A percentile compares a stretch with the other conserved stretches of the same genome.
Conservation (phyloP, 2,329 filamentous ascomycete genomes). For the Beauveria asiatica region DNA sequence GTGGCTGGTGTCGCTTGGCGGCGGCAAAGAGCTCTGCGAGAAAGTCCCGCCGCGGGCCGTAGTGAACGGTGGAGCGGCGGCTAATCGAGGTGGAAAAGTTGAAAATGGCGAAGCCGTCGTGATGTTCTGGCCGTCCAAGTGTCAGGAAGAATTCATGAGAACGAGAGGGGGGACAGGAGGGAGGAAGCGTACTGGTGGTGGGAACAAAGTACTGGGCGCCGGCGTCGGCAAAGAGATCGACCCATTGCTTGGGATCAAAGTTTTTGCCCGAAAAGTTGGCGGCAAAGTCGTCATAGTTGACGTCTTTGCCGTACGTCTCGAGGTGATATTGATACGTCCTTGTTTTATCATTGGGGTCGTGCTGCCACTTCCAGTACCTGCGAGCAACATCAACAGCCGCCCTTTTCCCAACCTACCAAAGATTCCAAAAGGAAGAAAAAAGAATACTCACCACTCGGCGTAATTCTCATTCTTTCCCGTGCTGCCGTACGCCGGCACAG, state of each 20-base stretch:
- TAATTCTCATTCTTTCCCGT: constrained; percentile 31
- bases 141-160: no score
- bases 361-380: constrained; percentile 12
- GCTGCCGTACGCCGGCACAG: constrained; percentile 48
- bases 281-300: constrained; percentile 49
- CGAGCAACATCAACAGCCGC: not conserved
- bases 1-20: constrained; percentile 30
- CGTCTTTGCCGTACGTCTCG: constrained; percentile 39
- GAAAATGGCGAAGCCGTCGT: constrained; percentile 35
- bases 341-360: constrained; percentile 6
- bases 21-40: constrained; percentile 36
- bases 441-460: constrained; percentile 29
- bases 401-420: not conserved
- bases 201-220: constrained; percentile 42
- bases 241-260: constrained; percentile 44
- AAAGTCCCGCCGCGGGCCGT: constrained; percentile 33
- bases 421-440: not conserved
- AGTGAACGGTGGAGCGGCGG: constrained; percentile 29
- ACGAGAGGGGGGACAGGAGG: no score
- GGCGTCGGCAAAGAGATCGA: constrained; percentile 42
- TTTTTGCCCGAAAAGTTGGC: constrained; percentile 40
- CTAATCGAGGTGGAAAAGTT: constrained; percentile 30
- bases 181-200: constrained; percentile 23
- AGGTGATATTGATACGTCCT: constrained; percentile 38
- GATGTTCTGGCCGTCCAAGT: constrained; percentile 27